Base-by-base conservation (phyloP, 305 asterid species). In the Fraxinus nigra region DNA sequence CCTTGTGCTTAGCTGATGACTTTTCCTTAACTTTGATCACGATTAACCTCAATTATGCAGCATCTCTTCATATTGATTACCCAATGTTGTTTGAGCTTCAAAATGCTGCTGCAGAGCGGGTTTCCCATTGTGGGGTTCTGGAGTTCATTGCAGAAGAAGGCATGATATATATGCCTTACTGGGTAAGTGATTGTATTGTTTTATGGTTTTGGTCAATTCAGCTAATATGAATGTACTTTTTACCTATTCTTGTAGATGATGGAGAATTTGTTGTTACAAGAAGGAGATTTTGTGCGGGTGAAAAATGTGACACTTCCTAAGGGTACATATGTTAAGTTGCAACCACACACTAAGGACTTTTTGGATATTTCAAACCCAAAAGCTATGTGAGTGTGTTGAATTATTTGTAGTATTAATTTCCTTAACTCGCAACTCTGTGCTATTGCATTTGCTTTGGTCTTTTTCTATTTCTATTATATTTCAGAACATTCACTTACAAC, bases 61-160 rank as follows among this genome's bases (percentile, higher is more conserved):
- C 99, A 63, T 91, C 95, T 28, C 98, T 97, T 81, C 97, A 97
- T 43, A 97, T 95, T 84, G 98, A 97, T 80, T 97, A 95, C 85
- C 99, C 99, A 16, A 97, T 97, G 98, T 79, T 97, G 83, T 95
- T 97, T 89, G 98, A 97, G 92, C 98, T 97, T 78, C 93, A 83
- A 46, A 97, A 97, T 87, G 84, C 87, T 86, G 87, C 92, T n/a
- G 77, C 97, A 3, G 97, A 92, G 79, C 89, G 98, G 56, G 84
- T 88, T 81, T 97, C 99, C 46, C 98, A 95, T 82, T 97, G 99
- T 88, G 99, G 99, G 37, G 99, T 97, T 82, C 86, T 97, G 81
- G 99, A 97, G 89, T 97, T 97, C 88, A 92, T 95, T 91, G 98
- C 99, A 51, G 99, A 97, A 87, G 98, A 97, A 89, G 99, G 99